Base-by-base conservation (phyloP, 108 stramenopile species). In the Fistulifera pelliculosa region DNA sequence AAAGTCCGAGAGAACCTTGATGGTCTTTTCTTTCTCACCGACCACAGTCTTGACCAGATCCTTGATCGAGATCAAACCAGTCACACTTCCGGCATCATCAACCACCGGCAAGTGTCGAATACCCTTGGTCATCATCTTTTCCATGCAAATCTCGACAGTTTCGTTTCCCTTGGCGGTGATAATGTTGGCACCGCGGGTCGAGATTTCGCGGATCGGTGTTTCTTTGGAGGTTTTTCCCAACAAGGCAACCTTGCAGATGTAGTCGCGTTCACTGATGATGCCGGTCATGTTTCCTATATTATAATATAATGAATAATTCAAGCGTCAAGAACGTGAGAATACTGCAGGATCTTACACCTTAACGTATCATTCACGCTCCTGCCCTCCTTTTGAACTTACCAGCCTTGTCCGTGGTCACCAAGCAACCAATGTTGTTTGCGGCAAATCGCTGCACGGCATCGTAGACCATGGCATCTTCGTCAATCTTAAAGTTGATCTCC, bases 41-140 rank as follows among this genome's bases (percentile, higher is more conserved):
- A 91, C 52, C 7, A 75, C 74, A 22, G 79, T 57, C 61, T 87
- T 87, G 48, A 91, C 80, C 16, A 83, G 63, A 83, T 91, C 90
- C 54, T 91, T 91, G 41, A 86, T 87, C 10, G 83, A 85, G 31
- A 91, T 68, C 73, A 91, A 85, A 17, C 90, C 90, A 21, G 75
- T 61, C 28, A 87, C 75, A 10, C 72, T 58, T 27, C 75, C 77
- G 27, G 66, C 56, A 1, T 85, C 85, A 55, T 83, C 84, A 2
- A 96, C 69, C 19, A 96, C 69, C 1, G 92, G 94, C 61, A 96
- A 65, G 68, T 96, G 94, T 47, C 94, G 85, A 65, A 96, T 90
- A 41, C 85, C 92, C 35, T 75, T 74, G 21, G 67, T 66, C 25
- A 96, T 61, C 94, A 96, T 96, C 74, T 90, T 94, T n/a, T 80